Evolutionary conservation across 2,329 filamentous ascomycete genomes (phyloP), one percentile per base, ranked within the genome.

Genomic region (Aspergillus nomiae): DNA sequence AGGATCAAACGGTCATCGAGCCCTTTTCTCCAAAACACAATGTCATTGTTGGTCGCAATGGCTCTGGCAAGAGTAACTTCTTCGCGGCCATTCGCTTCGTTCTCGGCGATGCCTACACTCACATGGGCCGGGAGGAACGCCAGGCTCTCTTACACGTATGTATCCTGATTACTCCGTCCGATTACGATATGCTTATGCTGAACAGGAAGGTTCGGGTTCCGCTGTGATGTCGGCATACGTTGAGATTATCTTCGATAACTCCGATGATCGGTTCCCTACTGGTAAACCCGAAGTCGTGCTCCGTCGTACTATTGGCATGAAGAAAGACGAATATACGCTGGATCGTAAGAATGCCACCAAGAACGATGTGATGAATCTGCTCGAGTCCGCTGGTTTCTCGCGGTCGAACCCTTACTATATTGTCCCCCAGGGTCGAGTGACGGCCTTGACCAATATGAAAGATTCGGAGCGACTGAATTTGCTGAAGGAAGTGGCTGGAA

Each of bases 211-310:
- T 46, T 96, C 95, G 4, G 96, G 95, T 41, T 97, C 94, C 4
- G 95, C 95, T 19, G 94, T 99, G 73, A 97, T 97, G 92, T 97
- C 94, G 55, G 96, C 95, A n/a, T 99, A 98, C 73, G 96, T 99
- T 63, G 95, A 99, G 80, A 92, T 99, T 73, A 96, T 97, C 69
- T 99, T 99, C 78, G 95, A 99, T 85, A 99, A 99, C 76, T 92
- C 87, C 71, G 94, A 99, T 76, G 92, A 96, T 71, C 92, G 95
- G 71, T 98, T 99, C 74, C 93, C 93, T 41, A 97, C 93, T 11
- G 92, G 92, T 70, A 95, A 92, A 74, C 90, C 93, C 64, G 94
- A 99, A 77, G 88, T 98, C 55, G 89, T 95, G 48, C 83, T 99
- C 63, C 91, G 96, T 65, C 91, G 95, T 51, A 98, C 95, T 0